Evolutionary conservation across 2,329 filamentous ascomycete genomes (phyloP), one percentile per base, ranked within the genome.

Genomic region (Nigrospora osmanthi): DNA sequence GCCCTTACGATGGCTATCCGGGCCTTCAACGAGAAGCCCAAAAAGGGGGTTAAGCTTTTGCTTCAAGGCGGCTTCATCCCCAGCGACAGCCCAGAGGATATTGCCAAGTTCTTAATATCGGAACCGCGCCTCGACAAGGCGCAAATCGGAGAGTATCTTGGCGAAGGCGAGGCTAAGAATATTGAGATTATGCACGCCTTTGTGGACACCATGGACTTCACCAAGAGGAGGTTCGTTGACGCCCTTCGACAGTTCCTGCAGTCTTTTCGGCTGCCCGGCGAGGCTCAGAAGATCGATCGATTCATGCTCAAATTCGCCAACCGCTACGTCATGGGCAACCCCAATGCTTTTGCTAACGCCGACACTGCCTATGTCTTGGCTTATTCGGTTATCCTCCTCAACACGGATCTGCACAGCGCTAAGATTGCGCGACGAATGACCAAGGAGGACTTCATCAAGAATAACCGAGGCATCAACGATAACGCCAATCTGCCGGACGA

Each of bases 291-390:
- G 71, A 98, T 98, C 54, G 93, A 98, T 80, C 87, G 93, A 40
- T 95, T 97, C 67, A 97, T 98, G 93, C 72, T 98, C 53, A 98
- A 98, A 64, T 98, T 97, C 67, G 93, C 93, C 11, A 91, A 97
- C 64, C 83, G 91, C 48, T 98, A 98, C 62, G 87, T 95, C 42
- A 85, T 84, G 48, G 90, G 90, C 30, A 98, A 98, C 55, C 93
- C 93, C 0, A 95, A 95, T 59, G 91, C 93, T 1, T 98, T 95
- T 64, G 93, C 93, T 33, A 98, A 97, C 58, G 94, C 93, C 2
- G 94, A 98, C 62, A 98, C 94, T 0, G 91, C 93, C 13, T 98
- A 98, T 54, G 89, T 98, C 10, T 73, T 98, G 34, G 85, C 89
- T 0, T 98, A 98, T 66, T 97, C 91, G 0, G 93, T 97, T 45